Evolutionary conservation across 805 yeast genomes (phyloP).

Genomic region (Cyberlindnera misumaiensis): DNA sequence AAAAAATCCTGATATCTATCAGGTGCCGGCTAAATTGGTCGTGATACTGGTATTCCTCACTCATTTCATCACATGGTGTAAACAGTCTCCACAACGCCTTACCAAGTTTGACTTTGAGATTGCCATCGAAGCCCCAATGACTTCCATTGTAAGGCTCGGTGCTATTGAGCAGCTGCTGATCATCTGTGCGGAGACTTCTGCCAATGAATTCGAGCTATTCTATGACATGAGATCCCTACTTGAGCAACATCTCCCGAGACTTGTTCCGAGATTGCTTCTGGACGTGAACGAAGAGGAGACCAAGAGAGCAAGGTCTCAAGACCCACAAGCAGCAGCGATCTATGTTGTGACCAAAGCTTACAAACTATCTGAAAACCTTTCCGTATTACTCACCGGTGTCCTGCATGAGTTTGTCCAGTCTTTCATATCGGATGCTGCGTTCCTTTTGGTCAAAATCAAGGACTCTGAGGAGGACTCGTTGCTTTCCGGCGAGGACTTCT

Average conservation of each 20-base stretch:
- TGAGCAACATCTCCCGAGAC: slow-evolving; percentile 58
- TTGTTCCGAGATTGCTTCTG: slow-evolving; percentile 43
- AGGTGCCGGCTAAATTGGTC: slow-evolving; percentile 42
- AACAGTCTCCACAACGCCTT: slow-evolving; percentile 36
- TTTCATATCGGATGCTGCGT: slow-evolving; percentile 59
- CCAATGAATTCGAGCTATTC: slow-evolving; percentile 38
- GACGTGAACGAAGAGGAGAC: slow-evolving; percentile 43
- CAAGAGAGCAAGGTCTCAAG: slow-evolving; percentile 24
- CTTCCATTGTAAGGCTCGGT: slow-evolving; percentile 52
- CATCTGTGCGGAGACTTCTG: slow-evolving; percentile 51
- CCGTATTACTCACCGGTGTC: slow-evolving; percentile 28
- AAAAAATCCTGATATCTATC: slow-evolving; percentile 35
- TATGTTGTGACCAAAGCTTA: slow-evolving; percentile 17
- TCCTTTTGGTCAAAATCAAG: slow-evolving; percentile 56
- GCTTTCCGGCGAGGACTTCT: slow-evolving; percentile 48
- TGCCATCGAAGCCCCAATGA: slow-evolving; percentile 54
- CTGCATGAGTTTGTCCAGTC: slow-evolving; percentile 46
- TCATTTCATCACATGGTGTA: slow-evolving; percentile 63
- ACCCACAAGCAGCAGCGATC: slow-evolving; percentile 16
- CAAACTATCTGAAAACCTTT: slow-evolving; percentile 20
- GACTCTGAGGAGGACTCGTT: slow-evolving; percentile 72
- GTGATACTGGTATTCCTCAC: slow-evolving; percentile 47
- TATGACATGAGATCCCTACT: slow-evolving; percentile 62
- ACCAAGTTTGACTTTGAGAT: slow-evolving; percentile 44
- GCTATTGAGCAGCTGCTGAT: slow-evolving; percentile 64